A percentile compares a stretch with the other conserved stretches of the same genome.
Conservation (phyloP, 768 basidiomycete genomes). For the Kwoniella pini region DNA sequence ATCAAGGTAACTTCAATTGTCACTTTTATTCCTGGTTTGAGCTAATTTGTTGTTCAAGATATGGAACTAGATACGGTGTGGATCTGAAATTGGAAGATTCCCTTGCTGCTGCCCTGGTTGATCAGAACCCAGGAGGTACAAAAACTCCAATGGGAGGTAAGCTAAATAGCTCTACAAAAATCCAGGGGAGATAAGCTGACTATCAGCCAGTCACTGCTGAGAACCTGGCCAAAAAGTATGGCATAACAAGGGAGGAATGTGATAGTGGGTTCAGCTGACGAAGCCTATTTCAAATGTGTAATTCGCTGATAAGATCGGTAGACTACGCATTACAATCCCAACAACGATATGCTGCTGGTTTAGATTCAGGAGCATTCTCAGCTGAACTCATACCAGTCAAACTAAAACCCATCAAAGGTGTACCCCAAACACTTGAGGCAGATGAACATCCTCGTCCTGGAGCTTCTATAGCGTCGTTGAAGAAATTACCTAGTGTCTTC, state of each 20-base stretch:
- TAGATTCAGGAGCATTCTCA: constrained; percentile 49
- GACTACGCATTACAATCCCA: constrained; percentile 55
- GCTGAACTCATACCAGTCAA: constrained; percentile 45
- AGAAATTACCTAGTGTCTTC: constrained; percentile 53
- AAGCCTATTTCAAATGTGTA: not conserved
- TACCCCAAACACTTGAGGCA: constrained; percentile 32
- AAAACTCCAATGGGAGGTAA: constrained; percentile 53
- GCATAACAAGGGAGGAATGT: constrained; percentile 55
- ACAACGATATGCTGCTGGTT: constrained; percentile 49
- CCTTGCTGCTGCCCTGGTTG: constrained; percentile 54
- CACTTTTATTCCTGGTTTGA: not conserved
- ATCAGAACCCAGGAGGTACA: constrained; percentile 54
- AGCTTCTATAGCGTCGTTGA: constrained; percentile 50
- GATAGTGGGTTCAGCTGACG: constrained; percentile 40
- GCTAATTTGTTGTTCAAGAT: constrained; percentile 23
- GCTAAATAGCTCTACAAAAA: constrained; percentile 7
- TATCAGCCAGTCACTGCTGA: constrained; percentile 53
- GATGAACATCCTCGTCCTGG: constrained; percentile 56
- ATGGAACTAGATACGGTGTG: constrained; percentile 55
- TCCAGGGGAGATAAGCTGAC: not conserved
- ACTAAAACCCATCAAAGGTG: constrained; percentile 44
- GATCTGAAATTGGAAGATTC: constrained; percentile 57
- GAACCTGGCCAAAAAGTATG: constrained; percentile 57
- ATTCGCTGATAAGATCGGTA: not conserved
- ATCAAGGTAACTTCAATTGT: constrained; percentile 35